phyloP scores from a whole-genome alignment of 257 asterid species.

The Solanum tacnaense region DNA sequence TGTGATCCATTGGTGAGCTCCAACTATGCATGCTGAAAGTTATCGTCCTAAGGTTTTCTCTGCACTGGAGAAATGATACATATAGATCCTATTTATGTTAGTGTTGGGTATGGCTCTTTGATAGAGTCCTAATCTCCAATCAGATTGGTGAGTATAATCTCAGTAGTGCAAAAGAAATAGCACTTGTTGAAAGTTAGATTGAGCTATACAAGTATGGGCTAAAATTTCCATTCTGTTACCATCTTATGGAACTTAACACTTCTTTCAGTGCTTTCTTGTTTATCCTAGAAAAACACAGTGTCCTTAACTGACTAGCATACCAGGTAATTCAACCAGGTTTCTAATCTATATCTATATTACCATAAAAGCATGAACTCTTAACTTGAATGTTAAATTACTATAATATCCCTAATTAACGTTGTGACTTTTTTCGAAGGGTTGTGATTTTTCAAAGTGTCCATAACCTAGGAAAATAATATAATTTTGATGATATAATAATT shows the following conservation, averaged over 20 bases:
- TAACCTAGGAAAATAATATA: too few relatives aligned
- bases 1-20: background rate
- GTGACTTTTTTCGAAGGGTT: too few relatives aligned
- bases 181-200: background rate
- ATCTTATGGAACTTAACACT: background rate
- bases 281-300: background rate
- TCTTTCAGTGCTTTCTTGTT: background rate
- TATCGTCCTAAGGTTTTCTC: background rate
- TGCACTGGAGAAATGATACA: too few relatives aligned
- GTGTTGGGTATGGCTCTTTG: background rate
- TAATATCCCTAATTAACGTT: too few relatives aligned
- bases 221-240: background rate
- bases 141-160: background rate
- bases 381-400: too few relatives aligned
- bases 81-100: background rate
- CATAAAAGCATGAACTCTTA: too few relatives aligned
- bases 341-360: background rate
- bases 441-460: too few relatives aligned
- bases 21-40: background rate
- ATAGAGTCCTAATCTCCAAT: background rate
- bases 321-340: background rate
- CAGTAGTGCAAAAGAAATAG: background rate
- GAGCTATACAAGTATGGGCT: background rate
- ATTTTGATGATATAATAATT: too few relatives aligned
- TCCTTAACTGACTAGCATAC: background rate